Percentiles rank a stretch among this genome's conserved stretches.
phyloP scores from a whole-genome alignment of 257 asterid species.

The Pogostemon cablin region DNA sequence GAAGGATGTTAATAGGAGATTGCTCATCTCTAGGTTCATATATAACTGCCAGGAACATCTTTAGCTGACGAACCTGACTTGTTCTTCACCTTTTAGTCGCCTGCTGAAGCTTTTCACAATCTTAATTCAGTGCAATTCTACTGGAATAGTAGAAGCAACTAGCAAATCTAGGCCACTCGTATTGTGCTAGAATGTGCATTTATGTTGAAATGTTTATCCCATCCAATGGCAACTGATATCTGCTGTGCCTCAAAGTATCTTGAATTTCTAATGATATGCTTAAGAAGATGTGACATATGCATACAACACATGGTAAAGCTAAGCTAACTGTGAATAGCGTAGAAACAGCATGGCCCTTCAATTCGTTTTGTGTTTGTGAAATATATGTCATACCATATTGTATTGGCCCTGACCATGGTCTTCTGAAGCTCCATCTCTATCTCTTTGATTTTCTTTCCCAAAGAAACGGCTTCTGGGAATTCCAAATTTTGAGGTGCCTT shows the following conservation, averaged over 20 bases:
- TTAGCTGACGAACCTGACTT: background rate
- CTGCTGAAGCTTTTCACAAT: background rate
- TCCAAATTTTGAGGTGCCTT: slow-evolving; percentile 32
- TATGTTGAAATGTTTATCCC: too few relatives aligned
- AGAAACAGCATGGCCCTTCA: background rate
- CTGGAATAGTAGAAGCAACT: background rate
- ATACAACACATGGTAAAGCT: background rate
- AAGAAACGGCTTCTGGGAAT: slow-evolving; percentile 26
- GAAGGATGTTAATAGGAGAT: too few relatives aligned
- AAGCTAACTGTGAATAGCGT: background rate
- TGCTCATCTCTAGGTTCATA: too few relatives aligned
- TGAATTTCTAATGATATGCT: too few relatives aligned
- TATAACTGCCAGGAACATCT: too few relatives aligned
- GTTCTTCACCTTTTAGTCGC: too few relatives aligned
- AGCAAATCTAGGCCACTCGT: background rate
- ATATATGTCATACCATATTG: slow-evolving; percentile 37
- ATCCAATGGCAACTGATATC: too few relatives aligned
- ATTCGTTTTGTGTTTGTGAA: background rate
- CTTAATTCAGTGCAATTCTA: background rate
- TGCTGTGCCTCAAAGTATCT: too few relatives aligned
- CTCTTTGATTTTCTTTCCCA: slow-evolving; percentile 38
- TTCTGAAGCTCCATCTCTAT: slow-evolving; percentile 29
- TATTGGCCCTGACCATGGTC: background rate
- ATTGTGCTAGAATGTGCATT: too few relatives aligned
- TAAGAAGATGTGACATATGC: too few relatives aligned